Conservation (phyloP, 1,284 basidiomycete genomes). For the Inonotus hispidus region DNA sequence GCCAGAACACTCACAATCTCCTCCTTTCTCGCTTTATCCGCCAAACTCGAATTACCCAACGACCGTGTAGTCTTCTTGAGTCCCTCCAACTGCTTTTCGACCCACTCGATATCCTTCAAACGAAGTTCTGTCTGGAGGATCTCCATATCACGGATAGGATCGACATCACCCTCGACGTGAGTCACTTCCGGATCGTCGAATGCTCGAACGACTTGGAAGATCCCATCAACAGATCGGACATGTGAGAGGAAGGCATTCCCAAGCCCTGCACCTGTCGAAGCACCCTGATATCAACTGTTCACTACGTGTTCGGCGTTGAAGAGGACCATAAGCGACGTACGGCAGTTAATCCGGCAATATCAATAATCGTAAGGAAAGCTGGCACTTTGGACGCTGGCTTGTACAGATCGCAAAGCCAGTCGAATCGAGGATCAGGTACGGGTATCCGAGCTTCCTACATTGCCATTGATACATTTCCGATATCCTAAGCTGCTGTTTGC, state of each 20-base stretch:
- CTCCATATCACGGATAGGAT: conserved; percentile 96
- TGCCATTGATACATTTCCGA: not conserved
- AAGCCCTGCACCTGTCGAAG: conserved; percentile 96
- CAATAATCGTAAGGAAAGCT: conserved; percentile 96
- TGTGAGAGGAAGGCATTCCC: conserved; percentile 98
- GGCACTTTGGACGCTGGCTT: conserved; percentile 88
- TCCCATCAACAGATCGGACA: conserved; percentile 97
- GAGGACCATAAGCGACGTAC: conserved; percentile 38
- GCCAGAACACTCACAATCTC: conserved; percentile 66
- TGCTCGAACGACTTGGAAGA: conserved; percentile 97
- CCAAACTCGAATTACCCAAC: conserved; percentile 77
- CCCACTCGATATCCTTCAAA: conserved; percentile 99
- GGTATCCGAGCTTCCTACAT: conserved; percentile 83
- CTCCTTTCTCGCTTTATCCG: conserved; percentile 95
- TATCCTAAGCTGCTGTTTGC: conserved; percentile 8
- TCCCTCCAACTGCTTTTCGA: conserved; percentile 84
- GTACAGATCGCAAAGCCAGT: conserved; percentile 90
- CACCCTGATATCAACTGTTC: conserved; percentile 51
- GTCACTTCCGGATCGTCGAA: conserved; percentile 99
- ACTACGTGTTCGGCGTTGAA: not conserved
- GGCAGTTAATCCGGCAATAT: conserved; percentile 97
- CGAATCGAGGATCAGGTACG: conserved; percentile 94
- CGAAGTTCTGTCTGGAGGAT: conserved; percentile 94
- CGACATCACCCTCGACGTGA: conserved; percentile 98
- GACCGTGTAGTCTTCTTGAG: conserved; percentile 69